Conservation (phyloP, 169 alveolate genomes). For the Cryptosporidium tyzzeri region DNA sequence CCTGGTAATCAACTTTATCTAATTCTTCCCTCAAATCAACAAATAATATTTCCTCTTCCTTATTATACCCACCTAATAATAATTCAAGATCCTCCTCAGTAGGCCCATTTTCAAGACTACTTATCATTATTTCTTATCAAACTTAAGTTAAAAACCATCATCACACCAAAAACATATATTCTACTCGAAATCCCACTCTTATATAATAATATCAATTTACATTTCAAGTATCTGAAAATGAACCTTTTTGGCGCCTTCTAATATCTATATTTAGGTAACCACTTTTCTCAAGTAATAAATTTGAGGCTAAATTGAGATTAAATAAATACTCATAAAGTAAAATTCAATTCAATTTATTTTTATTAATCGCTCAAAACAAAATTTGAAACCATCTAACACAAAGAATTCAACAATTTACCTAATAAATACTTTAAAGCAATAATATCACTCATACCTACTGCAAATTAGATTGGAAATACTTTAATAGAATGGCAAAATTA, state of each 20-base stretch:
- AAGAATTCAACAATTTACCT: neutral
- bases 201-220: neutral
- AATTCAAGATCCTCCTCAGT: conserved; percentile 59
- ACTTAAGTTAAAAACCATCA: neutral
- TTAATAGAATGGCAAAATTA: conserved; percentile 29
- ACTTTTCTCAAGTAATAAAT: neutral
- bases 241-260: neutral
- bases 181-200: neutral
- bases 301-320: neutral
- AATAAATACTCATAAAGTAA: neutral
- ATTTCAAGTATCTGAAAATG: conserved; percentile 8
- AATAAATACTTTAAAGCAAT: neutral
- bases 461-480: neutral
- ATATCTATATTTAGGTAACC: neutral
- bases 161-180: neutral
- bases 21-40: conserved; percentile 21
- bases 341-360: neutral
- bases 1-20: neutral
- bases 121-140: conserved; percentile 5
- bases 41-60: neutral
- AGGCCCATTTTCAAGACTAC: conserved; percentile 60
- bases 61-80: neutral
- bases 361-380: neutral
- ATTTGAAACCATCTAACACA: neutral
- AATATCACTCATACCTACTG: neutral